A percentile compares a stretch with the other conserved stretches of the same genome.
phyloP scores from a whole-genome alignment of 2,329 filamentous ascomycete genomes.

The Botrytis byssoidea region DNA sequence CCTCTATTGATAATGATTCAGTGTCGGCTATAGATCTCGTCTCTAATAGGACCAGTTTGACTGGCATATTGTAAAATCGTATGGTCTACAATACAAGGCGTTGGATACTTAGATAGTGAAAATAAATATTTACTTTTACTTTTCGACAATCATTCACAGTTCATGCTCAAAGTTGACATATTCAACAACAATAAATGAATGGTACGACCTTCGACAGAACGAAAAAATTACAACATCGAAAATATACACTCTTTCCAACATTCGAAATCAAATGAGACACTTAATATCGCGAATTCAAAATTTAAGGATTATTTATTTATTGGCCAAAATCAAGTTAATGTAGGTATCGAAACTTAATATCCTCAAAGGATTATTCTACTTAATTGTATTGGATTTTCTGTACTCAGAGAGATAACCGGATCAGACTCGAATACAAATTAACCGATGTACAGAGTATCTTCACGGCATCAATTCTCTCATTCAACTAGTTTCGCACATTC shows the following conservation, averaged over 20 bases:
- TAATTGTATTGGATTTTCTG: not conserved
- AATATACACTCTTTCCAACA: too few relatives aligned
- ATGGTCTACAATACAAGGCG: too few relatives aligned
- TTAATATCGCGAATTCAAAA: too few relatives aligned
- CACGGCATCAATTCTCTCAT: not conserved
- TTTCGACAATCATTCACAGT: not conserved
- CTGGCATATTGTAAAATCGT: too few relatives aligned
- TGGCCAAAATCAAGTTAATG: too few relatives aligned
- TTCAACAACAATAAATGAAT: not conserved
- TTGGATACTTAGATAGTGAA: not conserved
- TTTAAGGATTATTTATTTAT: too few relatives aligned
- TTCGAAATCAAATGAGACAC: too few relatives aligned
- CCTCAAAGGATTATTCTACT: not conserved
- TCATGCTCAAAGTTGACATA: not conserved
- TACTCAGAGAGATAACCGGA: too few relatives aligned
- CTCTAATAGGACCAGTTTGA: not conserved
- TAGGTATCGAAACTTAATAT: too few relatives aligned
- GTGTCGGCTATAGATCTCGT: not conserved
- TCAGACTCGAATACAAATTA: not conserved
- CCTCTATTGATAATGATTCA: not conserved
- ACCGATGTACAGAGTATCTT: too few relatives aligned
- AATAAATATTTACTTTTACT: not conserved
- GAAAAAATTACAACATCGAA: not conserved
- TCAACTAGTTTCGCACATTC: not conserved
- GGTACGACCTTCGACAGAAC: not conserved